phyloP scores from a whole-genome alignment of 257 asterid species.

The Solanum virginianum region DNA sequence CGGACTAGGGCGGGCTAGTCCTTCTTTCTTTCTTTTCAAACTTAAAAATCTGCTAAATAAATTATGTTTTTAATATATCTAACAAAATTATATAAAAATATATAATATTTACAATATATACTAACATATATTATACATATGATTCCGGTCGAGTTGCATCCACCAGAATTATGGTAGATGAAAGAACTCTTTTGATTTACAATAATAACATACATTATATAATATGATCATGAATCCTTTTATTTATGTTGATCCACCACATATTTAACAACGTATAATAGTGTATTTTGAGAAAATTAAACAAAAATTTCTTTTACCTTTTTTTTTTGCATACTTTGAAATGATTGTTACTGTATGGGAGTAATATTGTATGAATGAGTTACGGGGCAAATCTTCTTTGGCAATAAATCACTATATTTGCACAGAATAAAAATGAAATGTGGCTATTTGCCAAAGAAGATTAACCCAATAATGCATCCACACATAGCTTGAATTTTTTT shows the following conservation, averaged over 20 bases:
- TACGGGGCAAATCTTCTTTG: slow-evolving; percentile 6
- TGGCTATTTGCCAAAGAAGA: neutral
- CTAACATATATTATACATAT: too few relatives aligned
- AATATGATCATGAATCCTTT: neutral
- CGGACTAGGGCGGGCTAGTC: too few relatives aligned
- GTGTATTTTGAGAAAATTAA: neutral
- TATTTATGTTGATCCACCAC: neutral
- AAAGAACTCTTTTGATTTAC: too few relatives aligned
- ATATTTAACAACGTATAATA: neutral
- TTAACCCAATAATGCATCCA: slow-evolving; percentile 5
- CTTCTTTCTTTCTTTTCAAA: too few relatives aligned
- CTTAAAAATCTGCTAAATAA: too few relatives aligned
- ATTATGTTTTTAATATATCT: too few relatives aligned
- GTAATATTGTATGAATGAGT: neutral
- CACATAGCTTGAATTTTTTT: neutral
- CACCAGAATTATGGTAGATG: too few relatives aligned
- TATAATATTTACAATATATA: too few relatives aligned
- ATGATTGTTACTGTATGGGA: neutral
- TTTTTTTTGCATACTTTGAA: neutral
- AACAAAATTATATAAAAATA: too few relatives aligned
- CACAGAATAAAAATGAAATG: neutral
- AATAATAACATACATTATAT: too few relatives aligned
- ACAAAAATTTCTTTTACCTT: neutral
- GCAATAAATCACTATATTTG: neutral
- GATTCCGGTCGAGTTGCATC: too few relatives aligned